phyloP scores from a whole-genome alignment of 371 early-diverging fungal genomes.

The Mucor racemosus region DNA sequence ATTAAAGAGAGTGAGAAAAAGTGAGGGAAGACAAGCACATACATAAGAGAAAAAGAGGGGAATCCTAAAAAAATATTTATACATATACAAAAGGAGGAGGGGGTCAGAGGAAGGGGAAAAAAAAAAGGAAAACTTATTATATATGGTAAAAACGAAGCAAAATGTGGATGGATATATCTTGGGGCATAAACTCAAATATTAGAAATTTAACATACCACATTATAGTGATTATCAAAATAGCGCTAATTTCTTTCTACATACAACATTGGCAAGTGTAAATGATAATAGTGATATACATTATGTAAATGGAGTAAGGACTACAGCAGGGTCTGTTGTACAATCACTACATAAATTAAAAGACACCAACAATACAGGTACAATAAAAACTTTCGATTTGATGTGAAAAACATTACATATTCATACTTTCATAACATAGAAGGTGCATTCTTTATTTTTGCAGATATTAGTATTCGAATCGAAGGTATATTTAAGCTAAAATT shows the following conservation, averaged over 20 bases:
- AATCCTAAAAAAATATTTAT: background rate
- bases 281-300: constrained; percentile 35
- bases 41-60: background rate
- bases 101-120: constrained; percentile 3
- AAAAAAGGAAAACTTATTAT: background rate
- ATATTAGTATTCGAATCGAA: constrained; percentile 89
- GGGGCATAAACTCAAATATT: background rate
- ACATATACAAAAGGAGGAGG: background rate
- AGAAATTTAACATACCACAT: constrained; percentile 5
- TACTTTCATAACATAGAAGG: constrained; percentile 60
- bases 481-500: constrained; percentile 90
- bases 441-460: constrained; percentile 95
- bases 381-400: background rate
- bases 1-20: background rate
- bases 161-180: background rate
- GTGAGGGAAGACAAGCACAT: background rate
- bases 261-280: constrained; percentile 36
- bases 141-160: background rate
- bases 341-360: constrained; percentile 54
- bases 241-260: constrained; percentile 48
- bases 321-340: constrained; percentile 53
- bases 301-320: constrained; percentile 42
- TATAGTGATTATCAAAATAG: constrained; percentile 34
- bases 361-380: constrained; percentile 43
- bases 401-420: background rate